phyloP scores from a whole-genome alignment of 2,329 filamentous ascomycete genomes.

The Keithomyces neogunnii region DNA sequence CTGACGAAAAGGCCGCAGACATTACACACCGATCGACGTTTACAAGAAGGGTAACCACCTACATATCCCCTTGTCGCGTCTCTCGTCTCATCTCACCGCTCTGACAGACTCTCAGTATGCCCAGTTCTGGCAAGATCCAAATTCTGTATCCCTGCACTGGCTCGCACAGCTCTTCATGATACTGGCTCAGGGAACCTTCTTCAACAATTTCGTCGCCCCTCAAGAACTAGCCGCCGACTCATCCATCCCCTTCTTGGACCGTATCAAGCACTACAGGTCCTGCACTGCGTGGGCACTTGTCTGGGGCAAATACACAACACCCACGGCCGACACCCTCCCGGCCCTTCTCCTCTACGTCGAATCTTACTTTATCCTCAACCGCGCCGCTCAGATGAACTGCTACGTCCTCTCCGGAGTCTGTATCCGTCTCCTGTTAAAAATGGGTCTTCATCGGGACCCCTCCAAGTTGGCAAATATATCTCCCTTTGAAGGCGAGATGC shows the following conservation, averaged over 20 bases:
- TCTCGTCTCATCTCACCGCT: neutral
- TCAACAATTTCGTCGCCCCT: slow-evolving; percentile 33
- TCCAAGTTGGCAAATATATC: slow-evolving; percentile 40
- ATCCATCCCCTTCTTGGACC: slow-evolving; percentile 29
- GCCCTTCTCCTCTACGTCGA: slow-evolving; percentile 45
- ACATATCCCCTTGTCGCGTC: neutral
- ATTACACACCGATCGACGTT: slow-evolving; percentile 46
- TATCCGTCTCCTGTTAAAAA: slow-evolving; percentile 47
- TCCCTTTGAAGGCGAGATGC: slow-evolving; percentile 46
- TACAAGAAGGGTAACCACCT: slow-evolving; percentile 27
- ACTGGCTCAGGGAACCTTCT: slow-evolving; percentile 33
- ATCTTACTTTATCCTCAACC: slow-evolving; percentile 43
- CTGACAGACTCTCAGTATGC: slow-evolving; percentile 28
- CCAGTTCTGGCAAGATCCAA: slow-evolving; percentile 38
- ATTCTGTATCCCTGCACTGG: slow-evolving; percentile 32
- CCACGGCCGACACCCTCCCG: slow-evolving; percentile 38
- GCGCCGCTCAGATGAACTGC: slow-evolving; percentile 42
- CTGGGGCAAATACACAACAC: slow-evolving; percentile 40
- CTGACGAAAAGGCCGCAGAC: slow-evolving; percentile 23
- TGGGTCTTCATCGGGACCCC: slow-evolving; percentile 51
- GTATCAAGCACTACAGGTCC: slow-evolving; percentile 38
- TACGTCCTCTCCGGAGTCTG: slow-evolving; percentile 43
- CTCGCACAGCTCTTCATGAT: slow-evolving; percentile 43
- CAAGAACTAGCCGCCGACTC: slow-evolving; percentile 36
- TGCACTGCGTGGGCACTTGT: slow-evolving; percentile 44